Evolutionary conservation across 441 rosid genomes (phyloP).

Genomic region (Codiaeum variegatum): DNA sequence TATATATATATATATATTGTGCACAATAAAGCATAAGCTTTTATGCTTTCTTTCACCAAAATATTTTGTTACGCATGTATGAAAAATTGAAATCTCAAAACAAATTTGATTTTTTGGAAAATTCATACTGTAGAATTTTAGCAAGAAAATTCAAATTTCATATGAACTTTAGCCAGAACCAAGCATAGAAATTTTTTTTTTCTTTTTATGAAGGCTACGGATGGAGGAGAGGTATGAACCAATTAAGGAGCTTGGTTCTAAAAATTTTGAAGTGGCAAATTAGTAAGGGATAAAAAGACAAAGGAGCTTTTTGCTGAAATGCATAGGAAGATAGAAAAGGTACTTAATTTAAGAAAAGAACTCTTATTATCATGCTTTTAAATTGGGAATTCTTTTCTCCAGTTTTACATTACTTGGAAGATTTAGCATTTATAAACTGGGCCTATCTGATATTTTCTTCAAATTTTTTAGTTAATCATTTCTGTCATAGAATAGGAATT

Average conservation of each 20-base stretch:
- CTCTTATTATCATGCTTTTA: background rate
- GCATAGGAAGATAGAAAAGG: slow-evolving; percentile 65
- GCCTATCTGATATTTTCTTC: background rate
- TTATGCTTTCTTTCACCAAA: no score
- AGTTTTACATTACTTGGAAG: background rate
- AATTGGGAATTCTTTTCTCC: background rate
- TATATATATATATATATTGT: no score
- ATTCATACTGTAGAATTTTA: no score
- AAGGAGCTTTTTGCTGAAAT: slow-evolving; percentile 62
- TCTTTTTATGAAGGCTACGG: no score
- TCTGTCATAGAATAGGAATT: background rate
- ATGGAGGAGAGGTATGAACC: slow-evolving; percentile 66
- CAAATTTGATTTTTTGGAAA: no score
- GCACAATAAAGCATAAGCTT: no score
- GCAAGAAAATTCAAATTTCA: no score
- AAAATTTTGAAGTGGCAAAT: slow-evolving; percentile 62
- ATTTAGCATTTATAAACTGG: background rate
- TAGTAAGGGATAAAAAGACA: slow-evolving; percentile 55
- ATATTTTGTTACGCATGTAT: no score
- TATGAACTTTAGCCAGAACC: no score
- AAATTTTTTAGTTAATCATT: background rate
- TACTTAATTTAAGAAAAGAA: slow-evolving; percentile 15
- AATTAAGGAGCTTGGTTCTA: slow-evolving; percentile 53
- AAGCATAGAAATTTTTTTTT: no score
- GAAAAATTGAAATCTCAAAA: no score